A percentile compares a stretch with the other conserved stretches of the same genome.
Evolutionary conservation across 2,329 filamentous ascomycete species (phyloP).

Genomic region (Esteya vermicola): DNA sequence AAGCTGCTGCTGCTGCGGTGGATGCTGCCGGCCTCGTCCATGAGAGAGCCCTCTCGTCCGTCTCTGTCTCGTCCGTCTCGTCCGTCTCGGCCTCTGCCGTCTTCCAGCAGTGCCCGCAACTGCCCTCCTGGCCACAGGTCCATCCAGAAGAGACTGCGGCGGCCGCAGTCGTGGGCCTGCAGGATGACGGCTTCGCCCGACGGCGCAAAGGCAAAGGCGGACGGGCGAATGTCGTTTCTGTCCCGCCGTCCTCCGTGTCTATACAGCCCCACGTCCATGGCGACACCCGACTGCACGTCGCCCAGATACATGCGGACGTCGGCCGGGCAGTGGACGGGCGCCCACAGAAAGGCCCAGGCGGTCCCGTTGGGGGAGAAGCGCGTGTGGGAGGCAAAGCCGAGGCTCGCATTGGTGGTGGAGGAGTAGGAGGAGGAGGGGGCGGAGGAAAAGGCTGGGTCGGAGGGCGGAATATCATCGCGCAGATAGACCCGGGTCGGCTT

Average conservation of each 20-base stretch:
- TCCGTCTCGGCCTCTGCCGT: background rate
- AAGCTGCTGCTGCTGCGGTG: too few species aligned
- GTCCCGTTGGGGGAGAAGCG: constrained; percentile 23
- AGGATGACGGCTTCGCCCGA: constrained; percentile 20
- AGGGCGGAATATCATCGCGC: background rate
- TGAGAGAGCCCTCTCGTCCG: too few species aligned
- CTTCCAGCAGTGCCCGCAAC: constrained; percentile 12
- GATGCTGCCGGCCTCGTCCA: too few species aligned
- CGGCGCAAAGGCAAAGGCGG: constrained; percentile 20
- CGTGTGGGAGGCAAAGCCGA: constrained; percentile 13
- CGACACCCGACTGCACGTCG: constrained; percentile 14
- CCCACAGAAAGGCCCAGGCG: constrained; percentile 20
- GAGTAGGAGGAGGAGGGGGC: too few species aligned
- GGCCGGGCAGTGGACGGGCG: constrained; percentile 11
- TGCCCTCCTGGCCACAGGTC: constrained; percentile 16
- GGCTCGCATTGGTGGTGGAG: too few species aligned
- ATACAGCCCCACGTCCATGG: constrained; percentile 16
- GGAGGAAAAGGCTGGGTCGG: background rate
- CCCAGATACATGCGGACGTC: constrained; percentile 18
- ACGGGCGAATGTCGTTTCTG: too few species aligned
- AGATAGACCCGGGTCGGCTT: background rate
- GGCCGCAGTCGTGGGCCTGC: constrained; percentile 19
- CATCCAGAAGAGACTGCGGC: constrained; percentile 18
- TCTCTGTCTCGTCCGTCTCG: too few species aligned
- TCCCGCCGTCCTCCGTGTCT: constrained; percentile 10